Base-by-base conservation (phyloP, 345 rosid species). In the Gossypium bickii region DNA sequence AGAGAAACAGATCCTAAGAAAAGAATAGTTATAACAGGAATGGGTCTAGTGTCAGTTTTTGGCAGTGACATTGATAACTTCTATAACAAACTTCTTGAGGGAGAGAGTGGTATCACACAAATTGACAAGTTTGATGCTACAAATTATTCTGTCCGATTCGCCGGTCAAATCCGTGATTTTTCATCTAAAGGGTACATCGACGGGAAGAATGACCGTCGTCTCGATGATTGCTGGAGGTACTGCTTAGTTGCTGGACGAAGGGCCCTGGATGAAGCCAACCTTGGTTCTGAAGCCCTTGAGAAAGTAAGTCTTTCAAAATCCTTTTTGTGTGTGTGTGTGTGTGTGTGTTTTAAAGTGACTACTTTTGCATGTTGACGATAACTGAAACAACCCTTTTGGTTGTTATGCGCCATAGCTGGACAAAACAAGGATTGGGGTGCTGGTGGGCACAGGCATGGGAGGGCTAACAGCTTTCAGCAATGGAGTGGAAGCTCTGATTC, bases 391-490 rank as follows among this genome's bases (percentile, higher is more conserved):
- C 18, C 41, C 15, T 11, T 63, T 2, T 52, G 48, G 47, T 64
- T 12, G 7, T 70, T 66, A 12, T 78, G 34, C 25, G 7, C 20
- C 58, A 17, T 83, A 90, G 94, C 79, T 90, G 88, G 92, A 90
- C 81, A 80, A 44, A 71, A 81, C 87, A 15, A 82, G 81, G 75
- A 81, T 82, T 12, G 92, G 94, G 27, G 94, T 90, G 57, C 74
- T 90, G 15, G 86, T 90, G 12, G 94, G 94, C 27, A 72, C 92
- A n/a, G 90, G 90, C 18, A 83, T 90, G 86, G 92, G 94, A 78
- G 94, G 94, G 13, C 58, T 84, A n/a, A 83, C 86, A 10, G 82
- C 82, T 22, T 88, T 87, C 69, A 78, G 77, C 73, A 72, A 16
- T 72, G 92, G 87, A 67, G 87, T 88, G 13, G 89, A 88, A 78